Evolutionary conservation across 257 asterid species (phyloP).

Genomic region (Nicotiana attenuata): DNA sequence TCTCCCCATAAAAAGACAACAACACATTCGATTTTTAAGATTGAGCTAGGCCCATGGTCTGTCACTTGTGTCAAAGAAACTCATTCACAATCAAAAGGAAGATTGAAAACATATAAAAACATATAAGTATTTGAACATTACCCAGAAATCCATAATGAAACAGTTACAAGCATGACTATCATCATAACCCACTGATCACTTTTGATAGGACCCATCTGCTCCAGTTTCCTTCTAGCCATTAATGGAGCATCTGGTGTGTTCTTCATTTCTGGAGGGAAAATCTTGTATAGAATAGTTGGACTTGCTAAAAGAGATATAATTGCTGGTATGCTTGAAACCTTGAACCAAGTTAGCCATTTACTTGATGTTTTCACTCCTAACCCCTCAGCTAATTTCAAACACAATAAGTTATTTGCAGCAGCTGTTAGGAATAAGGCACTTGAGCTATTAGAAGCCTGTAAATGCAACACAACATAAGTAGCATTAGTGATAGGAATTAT

Average conservation of each 20-base stretch:
- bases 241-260: slow-evolving; percentile 68
- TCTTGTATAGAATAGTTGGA: slow-evolving; percentile 51
- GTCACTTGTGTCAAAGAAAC: too few species aligned
- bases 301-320: slow-evolving; percentile 35
- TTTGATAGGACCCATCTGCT: slow-evolving; percentile 68
- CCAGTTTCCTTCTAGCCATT: slow-evolving; percentile 56
- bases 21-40: too few species aligned
- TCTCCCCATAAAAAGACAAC: too few species aligned
- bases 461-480: slow-evolving; percentile 12
- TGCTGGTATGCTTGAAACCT: slow-evolving; percentile 52
- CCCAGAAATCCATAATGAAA: slow-evolving; percentile 77
- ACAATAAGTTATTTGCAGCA: slow-evolving; percentile 78
- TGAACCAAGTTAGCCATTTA: slow-evolving; percentile 75
- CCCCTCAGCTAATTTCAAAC: slow-evolving; percentile 64
- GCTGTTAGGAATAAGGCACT: slow-evolving; percentile 82
- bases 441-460: slow-evolving; percentile 54
- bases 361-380: slow-evolving; percentile 58
- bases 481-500: background rate
- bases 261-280: slow-evolving; percentile 70
- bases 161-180: slow-evolving; percentile 54
- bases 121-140: slow-evolving; percentile 13
- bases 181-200: slow-evolving; percentile 73
- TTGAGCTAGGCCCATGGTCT: too few species aligned
- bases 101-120: background rate
- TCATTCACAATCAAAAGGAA: background rate